phyloP scores from a whole-genome alignment of 2,329 filamentous ascomycete species.

The Pleomassaria siparia region DNA sequence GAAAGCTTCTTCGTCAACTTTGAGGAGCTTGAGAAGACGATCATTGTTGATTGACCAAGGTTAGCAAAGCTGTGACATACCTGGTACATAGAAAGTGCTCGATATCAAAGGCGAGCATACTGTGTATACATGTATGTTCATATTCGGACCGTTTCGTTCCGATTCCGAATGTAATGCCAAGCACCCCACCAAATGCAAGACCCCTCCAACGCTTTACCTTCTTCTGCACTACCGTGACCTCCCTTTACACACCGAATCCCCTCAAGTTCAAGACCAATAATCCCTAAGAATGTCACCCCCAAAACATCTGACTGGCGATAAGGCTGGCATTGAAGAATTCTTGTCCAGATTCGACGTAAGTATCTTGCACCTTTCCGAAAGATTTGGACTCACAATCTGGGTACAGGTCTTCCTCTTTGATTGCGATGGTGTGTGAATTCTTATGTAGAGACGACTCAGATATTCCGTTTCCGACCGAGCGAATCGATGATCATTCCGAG shows the following conservation, averaged over 20 bases:
- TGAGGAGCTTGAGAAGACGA: constrained; percentile 77
- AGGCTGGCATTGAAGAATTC: constrained; percentile 75
- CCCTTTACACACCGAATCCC: neutral
- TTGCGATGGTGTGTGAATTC: constrained; percentile 75
- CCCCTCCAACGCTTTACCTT: neutral
- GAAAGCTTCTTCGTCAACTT: constrained; percentile 84
- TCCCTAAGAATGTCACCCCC: constrained; percentile 37
- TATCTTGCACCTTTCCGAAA: constrained; percentile 22
- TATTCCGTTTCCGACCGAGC: constrained; percentile 9
- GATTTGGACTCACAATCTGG: constrained; percentile 21
- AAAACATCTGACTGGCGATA: constrained; percentile 76
- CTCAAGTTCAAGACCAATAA: neutral
- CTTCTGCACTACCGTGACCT: neutral
- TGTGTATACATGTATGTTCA: no score
- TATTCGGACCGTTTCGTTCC: constrained; percentile 7
- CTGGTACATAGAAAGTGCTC: no score
- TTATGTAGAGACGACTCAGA: neutral
- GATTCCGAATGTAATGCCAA: constrained; percentile 19
- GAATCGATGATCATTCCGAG: neutral
- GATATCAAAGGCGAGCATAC: no score
- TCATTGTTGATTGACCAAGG: constrained; percentile 71
- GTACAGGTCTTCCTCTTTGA: constrained; percentile 86
- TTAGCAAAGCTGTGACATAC: constrained; percentile 25
- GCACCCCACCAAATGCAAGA: constrained; percentile 27
- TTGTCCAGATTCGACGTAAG: constrained; percentile 89